Evolutionary conservation across 2,329 filamentous ascomycete species (phyloP).

Genomic region (Aspergillus neotritici): DNA sequence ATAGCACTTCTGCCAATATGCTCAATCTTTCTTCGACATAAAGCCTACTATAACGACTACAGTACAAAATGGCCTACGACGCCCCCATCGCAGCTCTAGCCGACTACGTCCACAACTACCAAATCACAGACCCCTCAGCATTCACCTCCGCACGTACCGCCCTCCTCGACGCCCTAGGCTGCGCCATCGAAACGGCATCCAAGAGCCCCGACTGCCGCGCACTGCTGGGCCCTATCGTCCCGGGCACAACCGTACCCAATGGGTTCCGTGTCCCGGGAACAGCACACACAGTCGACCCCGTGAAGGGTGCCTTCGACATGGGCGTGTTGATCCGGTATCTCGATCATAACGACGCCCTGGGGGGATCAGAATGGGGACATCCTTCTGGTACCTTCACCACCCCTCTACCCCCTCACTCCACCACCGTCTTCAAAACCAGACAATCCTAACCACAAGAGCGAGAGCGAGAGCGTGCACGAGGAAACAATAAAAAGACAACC

Average conservation of each 20-base stretch:
- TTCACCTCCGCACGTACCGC: conserved; percentile 15
- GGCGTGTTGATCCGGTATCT: conserved; percentile 37
- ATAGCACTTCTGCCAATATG: no score
- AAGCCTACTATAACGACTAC: no score
- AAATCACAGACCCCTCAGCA: conserved; percentile 13
- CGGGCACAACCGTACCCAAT: conserved; percentile 18
- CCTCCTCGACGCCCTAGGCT: conserved; percentile 23
- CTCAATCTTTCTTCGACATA: no score
- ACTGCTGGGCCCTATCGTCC: conserved; percentile 14
- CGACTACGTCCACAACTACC: conserved; percentile 19
- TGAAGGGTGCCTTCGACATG: conserved; percentile 38
- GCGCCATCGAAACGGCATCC: conserved; percentile 20
- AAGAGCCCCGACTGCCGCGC: conserved; percentile 15
- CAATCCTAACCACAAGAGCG: no score
- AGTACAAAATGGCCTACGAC: conserved; percentile 21
- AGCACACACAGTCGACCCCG: conserved; percentile 28
- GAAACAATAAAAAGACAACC: conserved; percentile 27
- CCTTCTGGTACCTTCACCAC: conserved; percentile 26
- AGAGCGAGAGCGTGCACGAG: no score
- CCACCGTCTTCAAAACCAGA: no score
- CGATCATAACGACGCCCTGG: conserved; percentile 40
- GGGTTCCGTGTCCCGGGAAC: conserved; percentile 39
- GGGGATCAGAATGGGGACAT: conserved; percentile 41
- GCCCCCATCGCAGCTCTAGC: conserved; percentile 28
- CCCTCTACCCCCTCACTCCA: background rate